Percentiles rank a stretch among this genome's conserved stretches.
These are phyloP conservation scores for Ceratobasidium sp. DNA, from an alignment of 1,284 basidiomycete species.

Conservation along the genomic window DNA sequence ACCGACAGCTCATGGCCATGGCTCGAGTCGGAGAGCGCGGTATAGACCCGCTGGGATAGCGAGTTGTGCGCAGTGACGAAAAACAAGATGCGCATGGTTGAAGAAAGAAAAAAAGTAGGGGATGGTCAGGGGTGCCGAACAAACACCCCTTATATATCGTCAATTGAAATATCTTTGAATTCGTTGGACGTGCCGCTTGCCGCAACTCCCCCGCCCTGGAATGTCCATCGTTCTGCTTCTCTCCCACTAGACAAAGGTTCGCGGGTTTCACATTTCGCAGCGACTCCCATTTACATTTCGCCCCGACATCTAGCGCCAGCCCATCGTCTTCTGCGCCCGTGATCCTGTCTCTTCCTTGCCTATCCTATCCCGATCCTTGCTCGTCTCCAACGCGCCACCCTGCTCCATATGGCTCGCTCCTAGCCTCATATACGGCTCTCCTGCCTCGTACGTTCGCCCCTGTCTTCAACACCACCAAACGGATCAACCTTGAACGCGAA, in stretches of 20 bases:
- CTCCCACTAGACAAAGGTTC: neutral
- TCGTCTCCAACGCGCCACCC: neutral
- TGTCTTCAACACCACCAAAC: neutral
- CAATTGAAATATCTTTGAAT: neutral
- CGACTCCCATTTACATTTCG: neutral
- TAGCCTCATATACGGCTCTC: no score
- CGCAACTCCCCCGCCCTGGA: neutral
- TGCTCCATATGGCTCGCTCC: no score
- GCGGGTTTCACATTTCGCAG: neutral
- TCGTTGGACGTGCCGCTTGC: neutral
- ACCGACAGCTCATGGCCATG: constrained; percentile 51
- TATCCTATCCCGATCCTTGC: no score
- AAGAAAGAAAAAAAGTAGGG: constrained; percentile 3
- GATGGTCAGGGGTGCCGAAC: neutral
- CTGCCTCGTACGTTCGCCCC: no score
- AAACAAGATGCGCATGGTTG: constrained; percentile 48
- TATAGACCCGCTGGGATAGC: constrained; percentile 51
- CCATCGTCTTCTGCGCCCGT: neutral
- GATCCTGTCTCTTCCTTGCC: neutral
- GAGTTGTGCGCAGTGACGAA: constrained; percentile 56
- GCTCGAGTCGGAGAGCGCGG: constrained; percentile 48
- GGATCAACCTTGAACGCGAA: constrained; percentile 30
- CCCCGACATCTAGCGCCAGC: neutral
- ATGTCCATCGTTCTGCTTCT: neutral
- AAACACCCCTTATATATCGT: constrained; percentile 3